A percentile compares a stretch with the other conserved stretches of the same genome.
phyloP scores from a whole-genome alignment of 192 early-diverging fungal genomes.

The Ambispora gerdemannii region DNA sequence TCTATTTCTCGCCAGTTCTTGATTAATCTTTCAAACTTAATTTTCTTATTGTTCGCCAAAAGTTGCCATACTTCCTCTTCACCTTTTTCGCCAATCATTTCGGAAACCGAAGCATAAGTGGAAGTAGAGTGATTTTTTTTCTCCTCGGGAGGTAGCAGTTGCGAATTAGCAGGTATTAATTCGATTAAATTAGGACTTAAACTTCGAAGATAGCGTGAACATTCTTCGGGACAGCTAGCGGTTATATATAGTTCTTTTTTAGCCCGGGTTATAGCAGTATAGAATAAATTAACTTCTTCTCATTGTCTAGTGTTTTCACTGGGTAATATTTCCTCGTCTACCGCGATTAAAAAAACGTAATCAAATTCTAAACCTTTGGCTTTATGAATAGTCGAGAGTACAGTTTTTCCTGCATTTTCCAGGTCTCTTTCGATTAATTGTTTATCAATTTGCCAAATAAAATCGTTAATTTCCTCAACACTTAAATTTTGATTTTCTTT shows the following conservation, averaged over 20 bases:
- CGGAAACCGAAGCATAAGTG: not conserved
- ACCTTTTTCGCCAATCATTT: not conserved
- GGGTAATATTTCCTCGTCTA: conserved; percentile 14
- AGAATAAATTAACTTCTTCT: conserved; percentile 13
- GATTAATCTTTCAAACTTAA: conserved; percentile 12
- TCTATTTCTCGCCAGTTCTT: conserved; percentile 12
- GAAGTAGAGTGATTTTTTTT: not conserved
- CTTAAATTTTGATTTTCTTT: not conserved
- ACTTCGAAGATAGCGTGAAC: conserved; percentile 5
- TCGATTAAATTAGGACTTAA: conserved; percentile 6
- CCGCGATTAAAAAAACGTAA: conserved; percentile 7
- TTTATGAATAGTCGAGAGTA: conserved; percentile 9
- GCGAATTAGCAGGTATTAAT: not conserved
- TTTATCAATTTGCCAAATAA: conserved; percentile 10
- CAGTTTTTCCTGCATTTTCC: conserved; percentile 10
- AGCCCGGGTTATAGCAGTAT: conserved; percentile 10
- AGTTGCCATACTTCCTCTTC: conserved; percentile 6
- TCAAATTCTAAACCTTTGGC: conserved; percentile 17
- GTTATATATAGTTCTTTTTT: conserved; percentile 4
- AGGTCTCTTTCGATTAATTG: conserved; percentile 8
- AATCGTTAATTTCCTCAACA: not conserved
- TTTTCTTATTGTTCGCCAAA: conserved; percentile 6
- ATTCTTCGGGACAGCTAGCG: conserved; percentile 2
- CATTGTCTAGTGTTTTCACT: not conserved
- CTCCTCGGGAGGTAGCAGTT: not conserved